These are phyloP conservation scores for Lasiosphaeria miniovina DNA, from an alignment of 495 filamentous ascomycete genomes.

Conservation along the genomic window DNA sequence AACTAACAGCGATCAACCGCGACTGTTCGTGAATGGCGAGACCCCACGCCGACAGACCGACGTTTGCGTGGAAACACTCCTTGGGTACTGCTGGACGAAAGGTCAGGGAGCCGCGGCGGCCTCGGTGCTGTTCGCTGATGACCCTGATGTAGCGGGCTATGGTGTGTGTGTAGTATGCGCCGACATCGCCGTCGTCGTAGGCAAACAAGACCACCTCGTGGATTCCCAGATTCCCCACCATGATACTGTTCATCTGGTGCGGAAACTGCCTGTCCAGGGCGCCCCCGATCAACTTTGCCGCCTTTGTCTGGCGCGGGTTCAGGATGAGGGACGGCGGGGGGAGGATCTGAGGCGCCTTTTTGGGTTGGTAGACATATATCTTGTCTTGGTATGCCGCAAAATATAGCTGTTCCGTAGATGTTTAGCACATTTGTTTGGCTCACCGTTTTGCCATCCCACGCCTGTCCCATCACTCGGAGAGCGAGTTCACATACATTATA, in stretches of 20 bases:
- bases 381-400: conserved; percentile 71
- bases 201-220: conserved; percentile 74
- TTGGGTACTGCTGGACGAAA: conserved; percentile 15
- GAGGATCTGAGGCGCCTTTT: conserved; percentile 58
- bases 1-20: conserved; percentile 75
- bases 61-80: conserved; percentile 72
- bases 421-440: conserved; percentile 9
- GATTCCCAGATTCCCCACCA: conserved; percentile 73
- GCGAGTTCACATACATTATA: conserved; percentile 37
- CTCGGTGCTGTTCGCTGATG: conserved; percentile 2
- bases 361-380: conserved; percentile 73
- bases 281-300: conserved; percentile 42
- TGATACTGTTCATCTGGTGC: conserved; percentile 75
- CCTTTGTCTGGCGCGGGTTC: conserved; percentile 52
- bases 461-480: not conserved
- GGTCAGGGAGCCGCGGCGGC: not conserved
- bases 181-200: conserved; percentile 87
- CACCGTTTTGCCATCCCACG: not conserved
- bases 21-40: conserved; percentile 77
- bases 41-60: conserved; percentile 82
- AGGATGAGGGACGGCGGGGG: conserved; percentile 62
- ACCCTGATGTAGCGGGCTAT: conserved; percentile 31
- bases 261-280: conserved; percentile 54
- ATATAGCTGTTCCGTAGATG: conserved; percentile 48
- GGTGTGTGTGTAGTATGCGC: conserved; percentile 66